These are phyloP conservation scores for Cytospora piceicola DNA, from an alignment of 2,329 filamentous ascomycete species.

Conservation along the genomic window DNA sequence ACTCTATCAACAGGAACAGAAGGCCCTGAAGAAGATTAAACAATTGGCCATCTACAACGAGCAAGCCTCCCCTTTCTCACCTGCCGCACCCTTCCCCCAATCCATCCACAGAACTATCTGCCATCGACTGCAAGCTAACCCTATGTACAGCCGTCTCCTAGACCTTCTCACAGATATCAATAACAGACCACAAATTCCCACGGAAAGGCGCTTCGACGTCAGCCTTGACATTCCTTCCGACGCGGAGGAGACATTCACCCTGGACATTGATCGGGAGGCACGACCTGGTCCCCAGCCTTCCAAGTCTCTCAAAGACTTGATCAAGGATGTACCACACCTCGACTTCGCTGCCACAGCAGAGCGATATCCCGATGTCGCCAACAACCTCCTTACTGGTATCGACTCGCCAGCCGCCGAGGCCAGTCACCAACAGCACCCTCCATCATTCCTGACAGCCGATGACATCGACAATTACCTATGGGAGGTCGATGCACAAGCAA, in stretches of 20 bases:
- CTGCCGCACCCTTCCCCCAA: background rate
- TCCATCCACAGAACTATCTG: background rate
- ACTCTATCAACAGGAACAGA: constrained; percentile 79
- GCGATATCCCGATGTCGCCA: constrained; percentile 61
- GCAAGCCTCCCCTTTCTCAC: constrained; percentile 54
- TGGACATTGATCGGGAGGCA: constrained; percentile 81
- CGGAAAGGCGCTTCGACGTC: constrained; percentile 75
- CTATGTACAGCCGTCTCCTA: constrained; percentile 72
- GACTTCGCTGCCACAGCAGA: constrained; percentile 61
- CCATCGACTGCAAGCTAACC: constrained; percentile 32
- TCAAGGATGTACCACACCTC: constrained; percentile 56
- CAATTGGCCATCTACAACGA: constrained; percentile 90
- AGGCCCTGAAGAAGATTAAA: constrained; percentile 78
- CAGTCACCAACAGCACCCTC: constrained; percentile 59
- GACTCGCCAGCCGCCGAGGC: constrained; percentile 45
- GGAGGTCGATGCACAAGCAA: constrained; percentile 60
- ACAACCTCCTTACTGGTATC: constrained; percentile 51
- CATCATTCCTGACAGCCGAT: constrained; percentile 68
- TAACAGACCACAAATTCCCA: constrained; percentile 75
- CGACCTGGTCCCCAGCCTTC: constrained; percentile 43
- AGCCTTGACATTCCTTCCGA: constrained; percentile 50
- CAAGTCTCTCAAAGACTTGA: constrained; percentile 55
- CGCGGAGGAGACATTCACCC: constrained; percentile 61
- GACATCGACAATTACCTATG: constrained; percentile 76
- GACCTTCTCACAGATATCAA: constrained; percentile 92